phyloP scores from a whole-genome alignment of 495 filamentous ascomycete genomes.

The Daldinia loculata region DNA sequence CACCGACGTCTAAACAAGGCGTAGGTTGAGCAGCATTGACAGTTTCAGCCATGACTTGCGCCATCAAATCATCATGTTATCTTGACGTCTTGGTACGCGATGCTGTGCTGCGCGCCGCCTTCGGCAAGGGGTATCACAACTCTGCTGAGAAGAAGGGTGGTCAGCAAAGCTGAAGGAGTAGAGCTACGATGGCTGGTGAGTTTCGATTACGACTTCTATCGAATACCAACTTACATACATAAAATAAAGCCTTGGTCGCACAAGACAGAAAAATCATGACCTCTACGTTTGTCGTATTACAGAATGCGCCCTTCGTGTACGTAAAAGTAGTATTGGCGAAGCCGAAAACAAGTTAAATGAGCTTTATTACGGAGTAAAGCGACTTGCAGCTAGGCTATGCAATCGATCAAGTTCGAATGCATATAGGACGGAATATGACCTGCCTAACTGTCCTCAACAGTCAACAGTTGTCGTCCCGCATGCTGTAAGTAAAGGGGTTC shows the following conservation, averaged over 20 bases:
- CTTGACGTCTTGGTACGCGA: slow-evolving; percentile 23
- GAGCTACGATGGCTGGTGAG: slow-evolving; percentile 10
- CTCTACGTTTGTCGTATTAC: slow-evolving; percentile 13
- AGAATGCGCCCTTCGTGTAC: slow-evolving; percentile 23
- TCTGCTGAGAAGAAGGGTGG: slow-evolving; percentile 1
- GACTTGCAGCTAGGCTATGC: slow-evolving; percentile 27
- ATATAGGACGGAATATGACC: slow-evolving; percentile 15
- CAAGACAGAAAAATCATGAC: slow-evolving; percentile 8
- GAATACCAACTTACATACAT: slow-evolving; percentile 9
- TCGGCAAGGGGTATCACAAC: slow-evolving; percentile 10
- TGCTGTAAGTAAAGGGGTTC: background rate
- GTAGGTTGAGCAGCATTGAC: slow-evolving; percentile 22
- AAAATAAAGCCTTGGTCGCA: background rate
- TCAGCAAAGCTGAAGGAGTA: slow-evolving; percentile 20
- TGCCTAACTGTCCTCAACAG: slow-evolving; percentile 6
- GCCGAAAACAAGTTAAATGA: slow-evolving; percentile 13
- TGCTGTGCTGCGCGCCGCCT: slow-evolving; percentile 20
- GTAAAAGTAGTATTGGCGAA: slow-evolving; percentile 13
- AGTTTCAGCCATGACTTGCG: slow-evolving; percentile 10
- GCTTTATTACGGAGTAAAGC: slow-evolving; percentile 31
- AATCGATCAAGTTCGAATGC: slow-evolving; percentile 20
- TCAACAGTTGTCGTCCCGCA: background rate
- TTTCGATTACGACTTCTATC: slow-evolving; percentile 6
- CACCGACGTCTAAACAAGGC: slow-evolving; percentile 1
- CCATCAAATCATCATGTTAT: slow-evolving; percentile 11